Conservation (phyloP, 352 stramenopile species). For the Globisporangium megalacanthum region DNA sequence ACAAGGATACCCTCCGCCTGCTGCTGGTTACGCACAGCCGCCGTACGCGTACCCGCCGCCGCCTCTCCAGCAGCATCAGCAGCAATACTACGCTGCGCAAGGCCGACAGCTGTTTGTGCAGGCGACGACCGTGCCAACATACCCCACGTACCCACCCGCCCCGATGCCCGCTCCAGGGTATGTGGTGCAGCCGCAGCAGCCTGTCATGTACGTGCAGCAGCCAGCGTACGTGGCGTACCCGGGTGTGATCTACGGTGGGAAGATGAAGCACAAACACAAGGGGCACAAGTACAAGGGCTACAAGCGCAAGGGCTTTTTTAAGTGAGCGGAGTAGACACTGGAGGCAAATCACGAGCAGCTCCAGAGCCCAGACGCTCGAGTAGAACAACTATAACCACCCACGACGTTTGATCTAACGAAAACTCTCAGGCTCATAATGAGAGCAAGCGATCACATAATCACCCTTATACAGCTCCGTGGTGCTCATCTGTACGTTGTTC, state of each 20-base stretch:
- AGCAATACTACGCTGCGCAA: slow-evolving; percentile 65
- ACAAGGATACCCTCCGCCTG: slow-evolving; percentile 22
- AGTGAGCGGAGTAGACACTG: slow-evolving; percentile 24
- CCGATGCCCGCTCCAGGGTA: slow-evolving; percentile 19
- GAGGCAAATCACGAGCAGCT: too few species aligned
- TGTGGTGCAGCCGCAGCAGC: slow-evolving; percentile 15
- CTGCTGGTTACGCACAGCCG: slow-evolving; percentile 29
- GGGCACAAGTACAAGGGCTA: slow-evolving; percentile 47
- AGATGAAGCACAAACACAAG: slow-evolving; percentile 52
- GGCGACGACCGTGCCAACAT: slow-evolving; percentile 26
- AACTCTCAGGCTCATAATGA: too few species aligned
- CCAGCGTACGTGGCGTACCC: slow-evolving; percentile 59
- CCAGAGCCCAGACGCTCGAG: too few species aligned
- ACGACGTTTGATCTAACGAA: too few species aligned
- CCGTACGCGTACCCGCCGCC: slow-evolving; percentile 22
- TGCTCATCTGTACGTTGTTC: too few species aligned
- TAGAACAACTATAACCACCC: too few species aligned
- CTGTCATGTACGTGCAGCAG: slow-evolving; percentile 22
- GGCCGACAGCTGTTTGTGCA: slow-evolving; percentile 66
- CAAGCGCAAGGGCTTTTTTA: slow-evolving; percentile 48
- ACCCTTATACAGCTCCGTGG: too few species aligned
- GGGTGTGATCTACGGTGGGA: slow-evolving; percentile 46
- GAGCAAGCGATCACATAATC: too few species aligned
- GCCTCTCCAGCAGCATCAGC: slow-evolving; percentile 23
- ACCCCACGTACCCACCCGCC: slow-evolving; percentile 18